Conservation (phyloP, 371 early-diverging fungal species). For the Batrachochytrium dendrobatidis region DNA sequence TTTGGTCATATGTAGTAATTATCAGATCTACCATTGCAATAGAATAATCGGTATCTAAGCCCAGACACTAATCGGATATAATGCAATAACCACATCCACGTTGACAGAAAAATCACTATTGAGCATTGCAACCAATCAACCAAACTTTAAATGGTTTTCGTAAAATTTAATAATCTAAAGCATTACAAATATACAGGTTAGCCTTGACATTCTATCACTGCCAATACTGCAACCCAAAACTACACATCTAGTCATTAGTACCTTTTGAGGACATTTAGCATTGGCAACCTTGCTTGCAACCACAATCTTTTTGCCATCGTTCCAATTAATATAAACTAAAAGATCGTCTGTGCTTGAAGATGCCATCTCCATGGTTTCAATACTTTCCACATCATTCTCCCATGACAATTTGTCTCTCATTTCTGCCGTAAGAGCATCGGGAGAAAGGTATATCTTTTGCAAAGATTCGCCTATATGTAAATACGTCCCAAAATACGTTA, state of each 20-base stretch:
- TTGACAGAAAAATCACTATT: background rate
- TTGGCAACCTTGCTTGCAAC: background rate
- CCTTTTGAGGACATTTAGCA: conserved; percentile 1
- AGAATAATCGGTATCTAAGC: too few species aligned
- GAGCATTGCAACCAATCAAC: background rate
- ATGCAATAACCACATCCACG: background rate
- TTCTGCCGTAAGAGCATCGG: background rate
- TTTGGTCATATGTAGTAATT: too few species aligned
- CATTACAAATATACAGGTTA: background rate
- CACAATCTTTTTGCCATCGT: background rate
- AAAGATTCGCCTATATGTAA: background rate
- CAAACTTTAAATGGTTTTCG: background rate
- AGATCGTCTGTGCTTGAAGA: background rate
- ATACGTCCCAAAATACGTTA: too few species aligned
- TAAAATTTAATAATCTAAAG: background rate
- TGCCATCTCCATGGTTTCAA: background rate
- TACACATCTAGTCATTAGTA: background rate
- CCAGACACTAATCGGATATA: too few species aligned
- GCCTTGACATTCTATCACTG: background rate
- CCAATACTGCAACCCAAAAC: background rate
- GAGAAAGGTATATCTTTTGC: background rate
- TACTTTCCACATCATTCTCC: background rate
- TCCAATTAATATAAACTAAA: background rate
- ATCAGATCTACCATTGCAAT: too few species aligned
- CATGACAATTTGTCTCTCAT: too few species aligned